Conservation (phyloP, 202 grass and related monocot genomes). For the Zizania palustris region DNA sequence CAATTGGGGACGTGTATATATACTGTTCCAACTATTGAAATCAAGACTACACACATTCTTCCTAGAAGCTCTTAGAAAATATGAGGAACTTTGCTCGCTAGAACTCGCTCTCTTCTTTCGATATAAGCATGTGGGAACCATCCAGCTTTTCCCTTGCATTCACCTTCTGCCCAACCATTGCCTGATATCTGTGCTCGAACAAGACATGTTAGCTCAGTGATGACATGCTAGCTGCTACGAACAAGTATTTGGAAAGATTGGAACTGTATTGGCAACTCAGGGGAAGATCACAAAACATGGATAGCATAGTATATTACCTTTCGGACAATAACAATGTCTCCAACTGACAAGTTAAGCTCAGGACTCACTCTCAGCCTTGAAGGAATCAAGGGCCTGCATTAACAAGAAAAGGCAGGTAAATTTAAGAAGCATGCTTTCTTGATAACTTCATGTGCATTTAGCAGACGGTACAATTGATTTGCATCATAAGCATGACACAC, state of each 20-base stretch:
- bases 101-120: constrained; percentile 71
- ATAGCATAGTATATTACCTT: no score
- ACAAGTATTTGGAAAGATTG: neutral
- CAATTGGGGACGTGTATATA: neutral
- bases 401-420: constrained; percentile 19
- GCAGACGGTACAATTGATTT: neutral
- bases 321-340: constrained; percentile 84
- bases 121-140: constrained; percentile 89
- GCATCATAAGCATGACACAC: constrained; percentile 36
- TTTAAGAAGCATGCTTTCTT: neutral
- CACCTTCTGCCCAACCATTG: constrained; percentile 96
- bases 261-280: neutral
- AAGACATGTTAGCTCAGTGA: neutral
- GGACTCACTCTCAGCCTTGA: constrained; percentile 85
- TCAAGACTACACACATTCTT: constrained; percentile 24
- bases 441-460: neutral
- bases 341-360: constrained; percentile 78
- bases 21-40: constrained; percentile 31
- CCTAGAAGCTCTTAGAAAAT: constrained; percentile 62
- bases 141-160: constrained; percentile 97
- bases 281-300: neutral
- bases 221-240: neutral
- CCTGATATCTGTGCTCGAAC: constrained; percentile 55
- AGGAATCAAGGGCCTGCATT: constrained; percentile 79
- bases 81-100: constrained; percentile 86